Base-by-base conservation (phyloP, 495 filamentous ascomycete species). In the Penicillium soppii region DNA sequence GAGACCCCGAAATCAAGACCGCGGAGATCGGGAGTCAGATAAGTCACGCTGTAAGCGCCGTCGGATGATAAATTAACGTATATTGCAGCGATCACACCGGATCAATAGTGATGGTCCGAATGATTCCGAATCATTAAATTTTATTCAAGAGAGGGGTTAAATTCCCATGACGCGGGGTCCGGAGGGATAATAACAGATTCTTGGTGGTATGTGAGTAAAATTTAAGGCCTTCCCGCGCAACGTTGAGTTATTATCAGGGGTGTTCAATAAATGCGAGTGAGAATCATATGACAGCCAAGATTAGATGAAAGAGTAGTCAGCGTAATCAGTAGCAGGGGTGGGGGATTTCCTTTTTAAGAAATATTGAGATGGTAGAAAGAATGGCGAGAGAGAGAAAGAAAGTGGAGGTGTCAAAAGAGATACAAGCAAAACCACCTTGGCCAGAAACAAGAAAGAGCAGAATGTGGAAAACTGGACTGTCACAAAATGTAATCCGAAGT, bases 391-490 rank as follows among this genome's bases (percentile, higher is more conserved):
- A 17, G 16, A 12, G 41, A 35, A 23, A 22, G 16, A 35, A 39
- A 22, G n/a, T 7, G 16, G 25, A 12, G n/a, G n/a, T n/a, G n/a
- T n/a, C n/a, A 32, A 25, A 20, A 46, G 40, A 17, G n/a, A 7
- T 9, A 26, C 23, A 39, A 30, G 35, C 27, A 33, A 38, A 39
- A 19, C 19, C 17, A 29, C 13, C 49, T 25, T 32, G 29, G 29
- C 7, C 29, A 32, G 26, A 40, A 46, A 43, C 49, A 17, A 12
- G 32, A 42, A 21, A 43, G 33, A 22, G 22, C 26, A 38, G 23
- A 54, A 54, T 40, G 52, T 48, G 10, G 22, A 48, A 50, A 54
- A 46, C 33, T 39, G 42, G 42, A 38, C 40, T 41, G 43, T 42
- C 43, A 41, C 44, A 47, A 22, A 25, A 30, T 46, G n/a, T n/a